These are phyloP conservation scores for Crithidia fasciculata DNA, from an alignment of 208 protist species.

Conservation along the genomic window DNA sequence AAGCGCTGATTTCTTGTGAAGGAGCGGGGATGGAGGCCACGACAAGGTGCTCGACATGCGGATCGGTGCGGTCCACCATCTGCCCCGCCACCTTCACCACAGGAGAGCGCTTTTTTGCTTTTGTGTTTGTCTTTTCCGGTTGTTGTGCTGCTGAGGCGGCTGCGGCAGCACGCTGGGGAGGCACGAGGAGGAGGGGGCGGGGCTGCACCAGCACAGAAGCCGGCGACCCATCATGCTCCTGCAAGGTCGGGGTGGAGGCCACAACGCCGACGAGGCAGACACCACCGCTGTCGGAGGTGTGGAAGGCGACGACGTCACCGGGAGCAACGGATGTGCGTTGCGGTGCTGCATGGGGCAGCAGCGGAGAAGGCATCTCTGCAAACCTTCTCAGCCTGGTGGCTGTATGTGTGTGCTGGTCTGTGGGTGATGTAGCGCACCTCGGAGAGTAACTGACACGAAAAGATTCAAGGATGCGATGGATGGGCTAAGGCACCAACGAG, in stretches of 20 bases:
- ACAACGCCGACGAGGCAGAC: slow-evolving; percentile 12
- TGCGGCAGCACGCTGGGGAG: not conserved
- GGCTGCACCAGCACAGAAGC: slow-evolving; percentile 17
- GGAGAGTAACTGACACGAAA: no score
- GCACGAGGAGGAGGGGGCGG: slow-evolving; percentile 20
- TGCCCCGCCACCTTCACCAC: not conserved
- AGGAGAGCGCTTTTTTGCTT: no score
- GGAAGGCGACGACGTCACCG: slow-evolving; percentile 6
- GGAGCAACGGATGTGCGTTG: not conserved
- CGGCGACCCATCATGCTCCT: not conserved
- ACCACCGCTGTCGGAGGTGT: not conserved
- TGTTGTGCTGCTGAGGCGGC: not conserved
- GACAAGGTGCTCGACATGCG: slow-evolving; percentile 1
- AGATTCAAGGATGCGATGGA: no score
- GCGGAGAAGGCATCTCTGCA: no score
- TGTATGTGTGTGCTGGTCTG: no score
- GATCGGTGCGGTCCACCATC: slow-evolving; percentile 14
- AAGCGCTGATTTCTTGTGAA: not conserved
- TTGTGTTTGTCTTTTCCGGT: not conserved
- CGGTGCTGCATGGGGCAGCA: no score
- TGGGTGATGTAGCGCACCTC: no score
- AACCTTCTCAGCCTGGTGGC: no score
- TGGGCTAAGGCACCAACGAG: no score
- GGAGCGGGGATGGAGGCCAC: slow-evolving; percentile 7
- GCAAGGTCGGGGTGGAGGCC: slow-evolving; percentile 7